Evolutionary conservation across 768 basidiomycete genomes (phyloP).

Genomic region (Psilocybe cyanescens): DNA sequence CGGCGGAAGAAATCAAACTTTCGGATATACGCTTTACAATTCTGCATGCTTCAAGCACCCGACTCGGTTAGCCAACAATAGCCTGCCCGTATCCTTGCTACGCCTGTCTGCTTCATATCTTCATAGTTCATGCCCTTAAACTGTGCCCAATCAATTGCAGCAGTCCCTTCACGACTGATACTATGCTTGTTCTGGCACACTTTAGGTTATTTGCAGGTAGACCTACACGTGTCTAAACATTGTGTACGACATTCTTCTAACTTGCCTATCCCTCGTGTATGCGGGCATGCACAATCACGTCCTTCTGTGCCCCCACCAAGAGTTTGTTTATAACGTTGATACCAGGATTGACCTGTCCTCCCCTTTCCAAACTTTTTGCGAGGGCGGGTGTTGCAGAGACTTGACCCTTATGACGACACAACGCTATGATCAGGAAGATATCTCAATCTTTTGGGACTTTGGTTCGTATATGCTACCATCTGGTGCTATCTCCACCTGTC

Average conservation of each 20-base stretch:
- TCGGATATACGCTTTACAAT: neutral
- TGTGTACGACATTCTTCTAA: neutral
- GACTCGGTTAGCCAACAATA: neutral
- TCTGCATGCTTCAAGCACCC: neutral
- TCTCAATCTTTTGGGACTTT: slow-evolving; percentile 13
- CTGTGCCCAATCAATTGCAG: neutral
- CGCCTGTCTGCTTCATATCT: neutral
- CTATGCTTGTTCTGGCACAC: neutral
- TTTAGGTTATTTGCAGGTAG: neutral
- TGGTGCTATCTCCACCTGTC: neutral
- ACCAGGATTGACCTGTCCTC: neutral
- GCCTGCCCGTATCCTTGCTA: neutral
- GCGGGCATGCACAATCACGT: neutral
- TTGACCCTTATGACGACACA: neutral
- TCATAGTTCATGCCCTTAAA: neutral
- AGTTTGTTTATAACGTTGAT: neutral
- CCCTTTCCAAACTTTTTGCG: neutral
- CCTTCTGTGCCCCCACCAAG: neutral
- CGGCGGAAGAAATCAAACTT: neutral
- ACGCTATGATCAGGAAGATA: slow-evolving; percentile 4
- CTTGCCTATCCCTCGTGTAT: neutral
- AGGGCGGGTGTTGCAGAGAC: neutral
- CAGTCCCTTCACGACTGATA: neutral
- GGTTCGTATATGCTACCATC: neutral
- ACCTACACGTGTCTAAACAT: neutral